Base-by-base conservation (phyloP, 345 rosid species). In the Arabidopsis suecica region DNA sequence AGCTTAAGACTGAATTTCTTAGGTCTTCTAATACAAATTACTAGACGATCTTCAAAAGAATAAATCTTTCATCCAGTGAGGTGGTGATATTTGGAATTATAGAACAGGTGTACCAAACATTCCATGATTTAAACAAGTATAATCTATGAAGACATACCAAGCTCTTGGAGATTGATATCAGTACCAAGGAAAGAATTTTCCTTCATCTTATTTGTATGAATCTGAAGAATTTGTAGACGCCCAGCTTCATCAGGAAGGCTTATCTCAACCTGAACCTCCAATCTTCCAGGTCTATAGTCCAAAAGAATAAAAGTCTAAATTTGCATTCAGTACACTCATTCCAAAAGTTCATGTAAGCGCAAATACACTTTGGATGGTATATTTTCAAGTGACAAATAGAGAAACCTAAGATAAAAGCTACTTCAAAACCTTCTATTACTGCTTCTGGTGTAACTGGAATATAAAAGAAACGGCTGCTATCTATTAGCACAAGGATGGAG, bases 241-340 rank as follows among this genome's bases (percentile, higher is more conserved):
- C 99, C 99, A 74, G 84, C 84, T 87, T 96, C 99, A 86, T 96
- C 97, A 18, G 97, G 99, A 86, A 96, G 99, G 83, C 96, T 90
- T 80, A 96, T 96, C 90, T 96, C 98, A 75, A 96, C 89, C 83
- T 96, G 99, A 80, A 93, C 99, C 82, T 96, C 99, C 82, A 96
- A 79, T 62, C 99, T 87, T 81, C 98, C 99, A 51, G 98, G 98
- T 81, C 99, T 93, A 75, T 57, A 48, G 48, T 71, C 28, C 54
- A 71, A 64, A 82, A 33, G 34, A 73, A 51, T 11, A 68, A 73
- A 42, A 33, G 20, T 75, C 9, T 18, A 44, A 68, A 61, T 13
- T 51, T 6, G 22, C 32, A 20, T 49, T 22, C 23, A 73, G 18
- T 18, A 72, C 50, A 50, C 41, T 38, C 34, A 62, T 18, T 54